Base-by-base conservation (phyloP, 257 asterid genomes). In the Marsdenia floribunda region DNA sequence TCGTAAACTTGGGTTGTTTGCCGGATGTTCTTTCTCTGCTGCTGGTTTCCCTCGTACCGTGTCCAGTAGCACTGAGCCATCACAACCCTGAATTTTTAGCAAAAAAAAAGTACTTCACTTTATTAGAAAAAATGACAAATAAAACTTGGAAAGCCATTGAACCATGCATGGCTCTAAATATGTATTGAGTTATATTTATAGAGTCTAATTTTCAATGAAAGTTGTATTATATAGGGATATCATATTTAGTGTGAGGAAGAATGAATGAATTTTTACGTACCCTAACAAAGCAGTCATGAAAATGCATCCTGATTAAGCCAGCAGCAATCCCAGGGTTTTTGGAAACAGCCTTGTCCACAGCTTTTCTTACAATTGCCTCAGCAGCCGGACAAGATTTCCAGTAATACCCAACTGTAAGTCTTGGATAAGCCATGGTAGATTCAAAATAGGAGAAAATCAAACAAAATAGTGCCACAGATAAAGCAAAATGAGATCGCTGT, bases 201-300 rank as follows among this genome's bases (percentile, higher is more conserved):
- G n/a, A n/a, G n/a, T n/a, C n/a, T n/a, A n/a, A n/a, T n/a, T n/a
- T n/a, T n/a, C n/a, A n/a, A n/a, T n/a, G n/a, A n/a, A n/a, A n/a
- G n/a, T n/a, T n/a, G n/a, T n/a, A n/a, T n/a, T n/a, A n/a, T n/a
- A n/a, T n/a, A n/a, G n/a, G n/a, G n/a, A n/a, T n/a, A n/a, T n/a
- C n/a, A n/a, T n/a, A n/a, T n/a, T n/a, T n/a, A 29, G 21, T 2
- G 33, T 19, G 46, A 19, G 75, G 18, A 60, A 33, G 26, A 14
- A 35, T 3, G 42, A 38, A 38, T 38, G 42, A 38, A 38, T 38
- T 3, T 19, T 0, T 22, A 19, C 63, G 11, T 80, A 86, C 90
- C 88, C 87, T 79, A 29, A 86, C 88, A 57, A 84, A 82, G 70
- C 90, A 86, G 59, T 86, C 90, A 19, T 84, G 90, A 64, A 84